phyloP scores from a whole-genome alignment of 306 rosid genomes.

The Arachis stenosperma region DNA sequence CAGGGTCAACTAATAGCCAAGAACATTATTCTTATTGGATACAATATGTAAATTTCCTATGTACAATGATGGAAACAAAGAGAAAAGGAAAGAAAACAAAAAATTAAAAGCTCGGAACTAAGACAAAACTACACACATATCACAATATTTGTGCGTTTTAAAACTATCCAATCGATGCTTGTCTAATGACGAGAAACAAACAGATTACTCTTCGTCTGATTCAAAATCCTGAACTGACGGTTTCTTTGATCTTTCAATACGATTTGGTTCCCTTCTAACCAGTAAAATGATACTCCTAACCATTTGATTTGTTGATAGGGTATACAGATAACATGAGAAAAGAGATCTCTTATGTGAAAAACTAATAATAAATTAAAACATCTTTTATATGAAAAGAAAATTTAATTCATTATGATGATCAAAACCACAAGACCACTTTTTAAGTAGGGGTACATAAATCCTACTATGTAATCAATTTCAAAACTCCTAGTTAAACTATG shows the following conservation, averaged over 20 bases:
- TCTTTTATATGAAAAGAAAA: not conserved
- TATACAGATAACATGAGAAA: constrained; percentile 8
- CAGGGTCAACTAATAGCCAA: too few relatives aligned
- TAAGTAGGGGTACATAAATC: not conserved
- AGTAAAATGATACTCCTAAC: constrained; percentile 37
- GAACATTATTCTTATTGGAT: too few relatives aligned
- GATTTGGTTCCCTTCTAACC: constrained; percentile 32
- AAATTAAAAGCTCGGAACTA: not conserved
- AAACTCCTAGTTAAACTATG: not conserved
- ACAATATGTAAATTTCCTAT: too few relatives aligned
- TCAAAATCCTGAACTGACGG: constrained; percentile 28
- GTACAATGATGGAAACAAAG: not conserved
- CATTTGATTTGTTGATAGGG: constrained; percentile 44
- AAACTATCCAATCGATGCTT: not conserved
- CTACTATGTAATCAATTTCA: not conserved
- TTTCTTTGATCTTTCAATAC: constrained; percentile 12
- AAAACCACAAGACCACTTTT: not conserved
- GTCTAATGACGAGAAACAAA: too few relatives aligned
- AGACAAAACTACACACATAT: not conserved
- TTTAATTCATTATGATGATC: too few relatives aligned
- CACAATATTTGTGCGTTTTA: not conserved
- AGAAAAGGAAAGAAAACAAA: not conserved
- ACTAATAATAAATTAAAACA: not conserved
- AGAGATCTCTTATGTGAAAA: not conserved
- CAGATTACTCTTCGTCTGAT: too few relatives aligned